Base-by-base conservation (phyloP, 2,329 filamentous ascomycete genomes). In the Hortaea sp. region DNA sequence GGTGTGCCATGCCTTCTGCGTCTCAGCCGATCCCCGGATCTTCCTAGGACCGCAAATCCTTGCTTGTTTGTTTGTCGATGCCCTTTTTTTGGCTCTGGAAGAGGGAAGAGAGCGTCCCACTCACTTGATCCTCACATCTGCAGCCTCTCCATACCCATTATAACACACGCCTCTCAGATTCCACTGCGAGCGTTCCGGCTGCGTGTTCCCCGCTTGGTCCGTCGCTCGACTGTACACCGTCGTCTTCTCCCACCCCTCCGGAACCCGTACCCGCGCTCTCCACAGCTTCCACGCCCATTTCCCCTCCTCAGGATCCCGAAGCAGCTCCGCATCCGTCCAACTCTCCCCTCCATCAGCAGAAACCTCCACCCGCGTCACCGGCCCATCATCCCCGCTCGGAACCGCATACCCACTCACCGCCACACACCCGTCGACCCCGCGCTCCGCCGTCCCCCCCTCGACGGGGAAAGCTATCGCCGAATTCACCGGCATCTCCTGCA, bases 151-250 rank as follows among this genome's bases (percentile, higher is more conserved):
- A 62, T 75, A 81, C 1, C 74, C 78, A 62, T 78, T 78, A 61
- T 81, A 81, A 29, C 68, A 75, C 5, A 81, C 75, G 0, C 77
- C 77, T 47, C 77, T 66, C 48, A 77, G 60, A 59, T 81, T 81
- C 77, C 78, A 81, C 54, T 70, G 60, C 3, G 70, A 67, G 46
- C 64, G 64, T 49, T 67, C 61, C 20, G 60, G 62, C 56, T 81
- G 77, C 27, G 63, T 63, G 56, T 78, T 75, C 3, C 76, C 75
- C 28, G 63, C 71, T 35, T 55, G 63, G 63, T 81, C 78, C 5
- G 69, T 75, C 1, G 76, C 77, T 32, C 73, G 68, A 57, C 75
- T 77, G 49, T 73, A 63, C n/a, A 81, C 67, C 35, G 57, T 69
- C 45, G 7, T 37, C 62, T 62, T 12, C 60, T 56, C 0, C 73